These are phyloP conservation scores for Globisporangium okanoganense DNA, from an alignment of 352 stramenopile species.

Conservation along the genomic window DNA sequence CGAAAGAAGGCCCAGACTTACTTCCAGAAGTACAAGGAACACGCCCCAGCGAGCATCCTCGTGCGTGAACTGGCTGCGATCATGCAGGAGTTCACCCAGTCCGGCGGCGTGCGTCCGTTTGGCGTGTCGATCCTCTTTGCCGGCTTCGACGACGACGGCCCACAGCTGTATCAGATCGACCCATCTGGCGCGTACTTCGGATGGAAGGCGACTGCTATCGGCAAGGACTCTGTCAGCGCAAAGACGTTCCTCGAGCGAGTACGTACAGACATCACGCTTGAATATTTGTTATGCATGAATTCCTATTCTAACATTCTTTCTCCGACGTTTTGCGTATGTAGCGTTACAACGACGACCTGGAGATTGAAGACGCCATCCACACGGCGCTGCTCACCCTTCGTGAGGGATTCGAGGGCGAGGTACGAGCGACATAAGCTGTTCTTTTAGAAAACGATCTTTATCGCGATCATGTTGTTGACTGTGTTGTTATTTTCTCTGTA, in stretches of 20 bases:
- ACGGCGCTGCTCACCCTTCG: slow-evolving; percentile 98
- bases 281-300: neutral
- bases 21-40: slow-evolving; percentile 93
- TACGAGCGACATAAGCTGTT: slow-evolving; percentile 13
- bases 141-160: slow-evolving; percentile 96
- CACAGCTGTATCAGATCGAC: slow-evolving; percentile 98
- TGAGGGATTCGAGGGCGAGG: slow-evolving; percentile 97
- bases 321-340: slow-evolving; percentile 18
- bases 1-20: slow-evolving; percentile 96
- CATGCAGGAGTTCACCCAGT: slow-evolving; percentile 99
- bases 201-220: slow-evolving; percentile 99
- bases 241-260: slow-evolving; percentile 99
- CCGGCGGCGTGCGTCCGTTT: slow-evolving; percentile 97
- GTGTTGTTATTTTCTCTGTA: slow-evolving; percentile 11
- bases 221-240: slow-evolving; percentile 97
- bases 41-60: slow-evolving; percentile 94
- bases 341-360: slow-evolving; percentile 96
- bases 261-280: slow-evolving; percentile 42
- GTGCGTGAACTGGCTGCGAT: slow-evolving; percentile 95
- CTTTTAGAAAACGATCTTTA: neutral
- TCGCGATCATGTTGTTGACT: neutral
- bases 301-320: neutral
- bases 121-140: slow-evolving; percentile 98
- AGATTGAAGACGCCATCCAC: slow-evolving; percentile 99
- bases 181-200: slow-evolving; percentile 98